Evolutionary conservation across 2,329 filamentous ascomycete species (phyloP).

Genomic region (Fusarium zealandicum): DNA sequence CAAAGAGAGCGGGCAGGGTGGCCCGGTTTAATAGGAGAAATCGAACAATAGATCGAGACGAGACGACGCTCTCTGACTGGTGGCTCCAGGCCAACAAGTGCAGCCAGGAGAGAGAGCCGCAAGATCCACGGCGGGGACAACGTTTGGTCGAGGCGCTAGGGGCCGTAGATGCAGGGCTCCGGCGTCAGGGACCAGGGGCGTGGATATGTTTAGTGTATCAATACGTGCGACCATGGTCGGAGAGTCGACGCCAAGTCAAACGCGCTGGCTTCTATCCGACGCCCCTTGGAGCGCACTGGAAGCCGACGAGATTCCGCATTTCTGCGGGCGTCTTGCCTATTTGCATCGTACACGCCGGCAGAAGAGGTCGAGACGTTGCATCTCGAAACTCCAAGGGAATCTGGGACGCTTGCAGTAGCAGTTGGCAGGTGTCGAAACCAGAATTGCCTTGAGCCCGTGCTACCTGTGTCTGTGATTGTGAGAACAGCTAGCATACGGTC

Average conservation of each 20-base stretch:
- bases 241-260: slow-evolving; percentile 41
- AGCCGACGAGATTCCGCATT: slow-evolving; percentile 14
- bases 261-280: slow-evolving; percentile 22
- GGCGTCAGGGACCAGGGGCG: slow-evolving; percentile 28
- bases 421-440: slow-evolving; percentile 27
- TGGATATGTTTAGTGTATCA: slow-evolving; percentile 32
- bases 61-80: slow-evolving; percentile 27
- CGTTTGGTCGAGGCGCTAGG: slow-evolving; percentile 31
- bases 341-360: slow-evolving; percentile 8
- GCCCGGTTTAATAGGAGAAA: slow-evolving; percentile 43
- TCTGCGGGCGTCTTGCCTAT: slow-evolving; percentile 12
- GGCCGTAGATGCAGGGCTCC: slow-evolving; percentile 32
- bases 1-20: slow-evolving; percentile 29
- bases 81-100: slow-evolving; percentile 31
- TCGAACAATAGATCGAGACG: slow-evolving; percentile 30
- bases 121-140: slow-evolving; percentile 42
- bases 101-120: slow-evolving; percentile 40
- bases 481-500: slow-evolving; percentile 4
- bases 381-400: background rate
- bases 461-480: slow-evolving; percentile 19
- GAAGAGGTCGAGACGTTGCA: background rate
- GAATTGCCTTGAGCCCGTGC: slow-evolving; percentile 22
- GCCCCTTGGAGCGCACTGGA: slow-evolving; percentile 17
- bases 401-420: slow-evolving; percentile 18
- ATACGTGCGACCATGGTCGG: slow-evolving; percentile 31